Evolutionary conservation across 2,329 filamentous ascomycete species (phyloP).

Genomic region (Alternaria infectoria): DNA sequence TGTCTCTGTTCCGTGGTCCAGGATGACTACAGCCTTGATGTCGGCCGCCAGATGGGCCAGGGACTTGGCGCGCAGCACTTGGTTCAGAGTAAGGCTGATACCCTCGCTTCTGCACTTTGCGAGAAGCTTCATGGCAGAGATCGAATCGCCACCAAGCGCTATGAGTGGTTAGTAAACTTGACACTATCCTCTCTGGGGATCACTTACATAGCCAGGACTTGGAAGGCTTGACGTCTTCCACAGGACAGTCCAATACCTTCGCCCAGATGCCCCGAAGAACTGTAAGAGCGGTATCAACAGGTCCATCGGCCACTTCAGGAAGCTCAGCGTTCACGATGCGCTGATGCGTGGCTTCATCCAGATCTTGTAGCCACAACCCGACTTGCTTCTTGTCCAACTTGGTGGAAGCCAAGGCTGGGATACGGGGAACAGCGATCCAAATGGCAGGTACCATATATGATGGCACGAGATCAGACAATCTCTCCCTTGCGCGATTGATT

Average conservation of each 20-base stretch:
- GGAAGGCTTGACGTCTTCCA: conserved; percentile 31
- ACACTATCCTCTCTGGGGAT: neutral
- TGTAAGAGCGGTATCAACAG: conserved; percentile 15
- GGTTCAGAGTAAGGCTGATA: conserved; percentile 39
- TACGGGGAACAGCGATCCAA: conserved; percentile 47
- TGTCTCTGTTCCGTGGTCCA: conserved; percentile 22
- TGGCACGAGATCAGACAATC: conserved; percentile 33
- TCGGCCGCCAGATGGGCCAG: conserved; percentile 35
- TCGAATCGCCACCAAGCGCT: conserved; percentile 44
- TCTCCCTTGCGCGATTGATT: conserved; percentile 40
- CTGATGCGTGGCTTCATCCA: conserved; percentile 50
- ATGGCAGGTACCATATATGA: conserved; percentile 41
- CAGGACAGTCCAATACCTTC: conserved; percentile 48
- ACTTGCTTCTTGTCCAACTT: conserved; percentile 45
- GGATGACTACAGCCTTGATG: conserved; percentile 11
- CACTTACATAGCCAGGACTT: conserved; percentile 41
- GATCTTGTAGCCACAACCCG: conserved; percentile 53
- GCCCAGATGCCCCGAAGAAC: conserved; percentile 50
- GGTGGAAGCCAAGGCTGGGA: conserved; percentile 36
- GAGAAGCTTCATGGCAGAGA: conserved; percentile 43
- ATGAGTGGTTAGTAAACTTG: conserved; percentile 7
- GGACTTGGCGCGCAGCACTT: conserved; percentile 42
- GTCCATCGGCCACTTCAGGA: conserved; percentile 20
- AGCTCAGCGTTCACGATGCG: conserved; percentile 49
- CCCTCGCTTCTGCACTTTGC: conserved; percentile 40